Percentiles rank a stretch among this genome's conserved stretches.
Evolutionary conservation across 495 filamentous ascomycete genomes (phyloP).

Genomic region (Alectoria sarmentosa): DNA sequence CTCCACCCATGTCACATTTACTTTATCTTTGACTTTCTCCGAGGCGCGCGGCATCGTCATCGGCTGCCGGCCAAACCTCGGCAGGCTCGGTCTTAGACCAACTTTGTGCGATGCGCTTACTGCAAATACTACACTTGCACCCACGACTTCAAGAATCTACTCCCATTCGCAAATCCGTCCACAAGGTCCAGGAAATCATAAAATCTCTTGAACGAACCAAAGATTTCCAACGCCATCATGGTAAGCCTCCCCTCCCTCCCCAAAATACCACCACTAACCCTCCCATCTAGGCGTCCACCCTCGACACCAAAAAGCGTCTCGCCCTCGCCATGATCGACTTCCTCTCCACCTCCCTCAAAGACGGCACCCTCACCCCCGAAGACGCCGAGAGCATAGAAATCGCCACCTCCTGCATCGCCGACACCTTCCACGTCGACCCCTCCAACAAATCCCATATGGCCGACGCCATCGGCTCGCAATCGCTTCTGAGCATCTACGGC

Average conservation of each 20-base stretch:
- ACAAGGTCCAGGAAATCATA: neutral
- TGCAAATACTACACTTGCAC: too few relatives aligned
- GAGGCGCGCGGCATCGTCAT: too few relatives aligned
- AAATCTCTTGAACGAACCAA: neutral
- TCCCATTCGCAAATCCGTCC: neutral
- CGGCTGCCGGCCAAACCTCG: too few relatives aligned
- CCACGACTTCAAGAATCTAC: neutral
- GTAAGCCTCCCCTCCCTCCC: neutral
- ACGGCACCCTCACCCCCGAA: slow-evolving; percentile 79
- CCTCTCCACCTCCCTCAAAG: slow-evolving; percentile 73
- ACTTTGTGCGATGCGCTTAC: neutral
- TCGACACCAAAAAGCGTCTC: slow-evolving; percentile 86
- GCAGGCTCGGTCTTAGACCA: too few relatives aligned
- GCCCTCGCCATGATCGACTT: slow-evolving; percentile 97
- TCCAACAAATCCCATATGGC: slow-evolving; percentile 62
- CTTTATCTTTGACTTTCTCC: too few relatives aligned
- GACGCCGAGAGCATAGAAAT: slow-evolving; percentile 90
- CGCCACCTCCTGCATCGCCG: slow-evolving; percentile 84
- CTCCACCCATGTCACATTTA: too few relatives aligned
- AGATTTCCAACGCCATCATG: slow-evolving; percentile 8
- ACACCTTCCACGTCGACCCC: slow-evolving; percentile 90
- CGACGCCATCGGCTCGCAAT: slow-evolving; percentile 74
- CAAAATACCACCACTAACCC: neutral
- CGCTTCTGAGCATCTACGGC: slow-evolving; percentile 80
- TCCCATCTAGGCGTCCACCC: slow-evolving; percentile 33